These are phyloP conservation scores for Diaporthe batatas DNA, from an alignment of 2,329 filamentous ascomycete species.

Conservation along the genomic window DNA sequence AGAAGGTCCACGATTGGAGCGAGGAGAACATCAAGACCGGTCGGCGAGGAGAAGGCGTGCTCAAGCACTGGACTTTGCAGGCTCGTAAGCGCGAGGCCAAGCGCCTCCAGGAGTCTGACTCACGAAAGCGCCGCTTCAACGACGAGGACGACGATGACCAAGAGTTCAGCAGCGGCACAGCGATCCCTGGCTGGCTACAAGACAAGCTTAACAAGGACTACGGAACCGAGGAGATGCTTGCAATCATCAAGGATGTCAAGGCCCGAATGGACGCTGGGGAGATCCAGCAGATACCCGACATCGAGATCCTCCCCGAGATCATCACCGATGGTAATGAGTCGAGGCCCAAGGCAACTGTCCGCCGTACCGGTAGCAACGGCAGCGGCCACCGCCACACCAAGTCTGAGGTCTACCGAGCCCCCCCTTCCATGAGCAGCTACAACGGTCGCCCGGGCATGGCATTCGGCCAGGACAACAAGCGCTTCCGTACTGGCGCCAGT, in stretches of 20 bases:
- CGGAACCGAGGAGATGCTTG: constrained; percentile 60
- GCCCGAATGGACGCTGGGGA: constrained; percentile 58
- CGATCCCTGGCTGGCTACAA: constrained; percentile 64
- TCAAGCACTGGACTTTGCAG: constrained; percentile 72
- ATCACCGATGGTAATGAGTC: constrained; percentile 51
- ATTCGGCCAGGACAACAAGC: constrained; percentile 38
- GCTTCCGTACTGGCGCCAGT: constrained; percentile 38
- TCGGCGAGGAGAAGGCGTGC: constrained; percentile 53
- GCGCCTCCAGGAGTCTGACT: constrained; percentile 58
- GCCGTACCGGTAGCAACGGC: constrained; percentile 45
- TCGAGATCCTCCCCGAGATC: constrained; percentile 71
- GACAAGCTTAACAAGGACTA: constrained; percentile 61
- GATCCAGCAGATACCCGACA: constrained; percentile 65
- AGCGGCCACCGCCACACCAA: constrained; percentile 41
- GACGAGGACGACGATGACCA: constrained; percentile 51
- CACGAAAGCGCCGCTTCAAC: constrained; percentile 39
- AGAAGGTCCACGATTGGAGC: constrained; percentile 74
- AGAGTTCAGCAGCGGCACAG: constrained; percentile 54
- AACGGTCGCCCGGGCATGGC: constrained; percentile 33
- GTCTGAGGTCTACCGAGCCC: constrained; percentile 44
- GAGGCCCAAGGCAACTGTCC: constrained; percentile 43
- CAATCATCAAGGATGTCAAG: constrained; percentile 61
- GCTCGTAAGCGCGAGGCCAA: constrained; percentile 75
- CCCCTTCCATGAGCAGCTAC: constrained; percentile 43
- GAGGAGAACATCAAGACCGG: constrained; percentile 56